Percentiles rank a stretch among this genome's conserved stretches.
Evolutionary conservation across 2,329 filamentous ascomycete species (phyloP).

Genomic region (Beauveria bassiana): DNA sequence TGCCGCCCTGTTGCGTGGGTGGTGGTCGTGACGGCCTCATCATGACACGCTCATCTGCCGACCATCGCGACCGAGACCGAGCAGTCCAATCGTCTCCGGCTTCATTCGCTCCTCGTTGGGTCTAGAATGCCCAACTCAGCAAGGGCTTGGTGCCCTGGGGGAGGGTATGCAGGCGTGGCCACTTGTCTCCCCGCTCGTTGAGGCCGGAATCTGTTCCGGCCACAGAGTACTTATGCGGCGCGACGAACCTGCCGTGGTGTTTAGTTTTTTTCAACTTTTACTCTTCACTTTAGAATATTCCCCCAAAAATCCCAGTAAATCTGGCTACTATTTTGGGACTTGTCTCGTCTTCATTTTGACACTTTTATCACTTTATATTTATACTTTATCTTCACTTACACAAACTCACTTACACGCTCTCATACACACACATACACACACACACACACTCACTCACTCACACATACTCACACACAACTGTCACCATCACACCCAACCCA

Average conservation of each 20-base stretch:
- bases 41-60: not conserved
- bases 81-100: not conserved
- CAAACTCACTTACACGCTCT: slow-evolving; percentile 8
- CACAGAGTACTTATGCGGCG: slow-evolving; percentile 39
- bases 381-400: slow-evolving; percentile 9
- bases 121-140: slow-evolving; percentile 3
- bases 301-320: not conserved
- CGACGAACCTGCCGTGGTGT: slow-evolving; percentile 18
- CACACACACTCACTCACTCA: slow-evolving; percentile 5
- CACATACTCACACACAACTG: not conserved
- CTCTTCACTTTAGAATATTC: slow-evolving; percentile 13
- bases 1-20: not conserved
- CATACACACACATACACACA: slow-evolving; percentile 7
- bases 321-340: not conserved
- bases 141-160: slow-evolving; percentile 8
- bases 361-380: not conserved
- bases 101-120: slow-evolving; percentile 5
- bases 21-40: slow-evolving; percentile 8
- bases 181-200: slow-evolving; percentile 20
- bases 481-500: not conserved
- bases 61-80: not conserved
- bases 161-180: slow-evolving; percentile 1
- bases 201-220: slow-evolving; percentile 43
- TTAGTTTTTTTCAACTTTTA: slow-evolving; percentile 7
- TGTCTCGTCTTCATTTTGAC: not conserved